phyloP scores from a whole-genome alignment of 2,329 filamentous ascomycete species.

The Alternaria burnsii region DNA sequence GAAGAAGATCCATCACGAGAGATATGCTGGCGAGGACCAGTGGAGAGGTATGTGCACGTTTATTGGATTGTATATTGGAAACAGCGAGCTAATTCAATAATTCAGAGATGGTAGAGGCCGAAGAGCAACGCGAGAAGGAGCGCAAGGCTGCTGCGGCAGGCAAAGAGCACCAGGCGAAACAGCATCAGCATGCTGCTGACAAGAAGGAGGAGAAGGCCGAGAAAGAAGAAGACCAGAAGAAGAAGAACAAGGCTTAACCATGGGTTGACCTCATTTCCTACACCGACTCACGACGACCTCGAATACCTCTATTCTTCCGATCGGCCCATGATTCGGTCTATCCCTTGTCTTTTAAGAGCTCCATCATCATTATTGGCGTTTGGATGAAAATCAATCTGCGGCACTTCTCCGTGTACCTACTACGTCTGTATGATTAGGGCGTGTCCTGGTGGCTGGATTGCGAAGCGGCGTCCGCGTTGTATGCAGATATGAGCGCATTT shows the following conservation, averaged over 20 bases:
- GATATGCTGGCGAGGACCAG: conserved; percentile 87
- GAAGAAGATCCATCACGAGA: conserved; percentile 86
- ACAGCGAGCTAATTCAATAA: conserved; percentile 25
- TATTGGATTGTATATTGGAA: not conserved
- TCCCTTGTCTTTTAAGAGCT: not conserved
- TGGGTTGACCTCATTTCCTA: not conserved
- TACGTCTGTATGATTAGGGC: conserved; percentile 27
- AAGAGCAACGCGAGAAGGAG: conserved; percentile 69
- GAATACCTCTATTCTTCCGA: not conserved
- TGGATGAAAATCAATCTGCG: conserved; percentile 12
- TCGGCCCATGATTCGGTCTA: not conserved
- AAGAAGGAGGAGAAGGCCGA: conserved; percentile 33
- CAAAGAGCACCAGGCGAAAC: conserved; percentile 27
- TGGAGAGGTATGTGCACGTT: conserved; percentile 77
- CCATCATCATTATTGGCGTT: conserved; percentile 28
- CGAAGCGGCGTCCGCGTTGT: conserved; percentile 10
- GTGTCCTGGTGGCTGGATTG: conserved; percentile 1
- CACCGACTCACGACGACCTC: not conserved
- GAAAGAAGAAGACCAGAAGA: conserved; percentile 32
- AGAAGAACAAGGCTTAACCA: conserved; percentile 25
- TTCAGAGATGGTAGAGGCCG: conserved; percentile 81
- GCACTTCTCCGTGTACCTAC: conserved; percentile 8
- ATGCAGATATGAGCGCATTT: conserved; percentile 8
- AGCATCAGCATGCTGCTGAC: conserved; percentile 30
- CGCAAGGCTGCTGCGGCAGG: conserved; percentile 50